Evolutionary conservation across 139 green algal genomes (phyloP).

Genomic region (Ettlia oleoabundans): DNA sequence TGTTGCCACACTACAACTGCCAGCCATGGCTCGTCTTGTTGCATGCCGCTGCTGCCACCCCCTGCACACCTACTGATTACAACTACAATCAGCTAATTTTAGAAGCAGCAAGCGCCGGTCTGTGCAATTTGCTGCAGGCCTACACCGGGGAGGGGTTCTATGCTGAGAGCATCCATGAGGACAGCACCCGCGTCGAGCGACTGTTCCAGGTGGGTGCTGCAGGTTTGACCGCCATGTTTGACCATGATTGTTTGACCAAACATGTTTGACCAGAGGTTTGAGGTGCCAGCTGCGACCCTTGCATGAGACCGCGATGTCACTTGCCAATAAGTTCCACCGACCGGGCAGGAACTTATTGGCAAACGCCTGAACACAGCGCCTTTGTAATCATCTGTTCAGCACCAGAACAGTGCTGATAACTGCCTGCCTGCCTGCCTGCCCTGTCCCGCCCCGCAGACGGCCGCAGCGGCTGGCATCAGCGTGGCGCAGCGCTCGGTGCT

Average conservation of each 20-base stretch:
- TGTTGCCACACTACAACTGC: too few species aligned
- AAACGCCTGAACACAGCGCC: background rate
- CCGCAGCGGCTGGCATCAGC: slow-evolving; percentile 55
- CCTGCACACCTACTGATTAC: background rate
- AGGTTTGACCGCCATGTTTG: background rate
- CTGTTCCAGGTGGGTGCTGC: slow-evolving; percentile 70
- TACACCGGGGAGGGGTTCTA: slow-evolving; percentile 87
- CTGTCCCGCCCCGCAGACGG: slow-evolving; percentile 14
- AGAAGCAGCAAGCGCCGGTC: too few species aligned
- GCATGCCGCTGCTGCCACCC: background rate
- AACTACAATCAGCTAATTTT: background rate
- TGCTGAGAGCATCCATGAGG: slow-evolving; percentile 73
- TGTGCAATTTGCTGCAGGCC: slow-evolving; percentile 12
- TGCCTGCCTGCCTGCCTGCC: background rate
- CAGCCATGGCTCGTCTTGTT: too few species aligned
- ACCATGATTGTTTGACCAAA: background rate
- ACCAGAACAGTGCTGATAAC: too few species aligned
- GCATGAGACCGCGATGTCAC: too few species aligned
- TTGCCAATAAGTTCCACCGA: too few species aligned
- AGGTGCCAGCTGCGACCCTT: background rate
- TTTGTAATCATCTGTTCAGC: background rate
- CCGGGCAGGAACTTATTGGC: too few species aligned
- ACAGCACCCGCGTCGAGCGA: slow-evolving; percentile 70
- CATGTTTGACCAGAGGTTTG: background rate
- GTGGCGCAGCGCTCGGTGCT: slow-evolving; percentile 60